Conservation (phyloP, 1,284 basidiomycete species). For the Moniliophthora roreri region DNA sequence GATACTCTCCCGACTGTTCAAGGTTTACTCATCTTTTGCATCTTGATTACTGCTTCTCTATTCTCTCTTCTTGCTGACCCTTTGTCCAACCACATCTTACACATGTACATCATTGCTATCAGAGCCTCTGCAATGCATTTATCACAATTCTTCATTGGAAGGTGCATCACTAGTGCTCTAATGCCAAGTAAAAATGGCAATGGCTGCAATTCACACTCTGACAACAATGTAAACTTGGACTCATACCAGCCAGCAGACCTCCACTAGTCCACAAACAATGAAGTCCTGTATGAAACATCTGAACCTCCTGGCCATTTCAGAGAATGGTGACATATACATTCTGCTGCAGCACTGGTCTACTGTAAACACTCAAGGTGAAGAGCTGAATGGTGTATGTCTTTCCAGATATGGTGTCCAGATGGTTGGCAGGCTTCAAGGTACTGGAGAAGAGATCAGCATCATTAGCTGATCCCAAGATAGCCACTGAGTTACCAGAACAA, state of each 20-base stretch:
- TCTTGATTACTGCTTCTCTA: slow-evolving; percentile 46
- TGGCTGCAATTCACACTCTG: no score
- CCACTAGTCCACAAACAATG: no score
- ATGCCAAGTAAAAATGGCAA: no score
- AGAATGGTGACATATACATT: slow-evolving; percentile 23
- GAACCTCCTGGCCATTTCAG: not conserved
- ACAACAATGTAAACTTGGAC: no score
- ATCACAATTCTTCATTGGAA: slow-evolving; percentile 39
- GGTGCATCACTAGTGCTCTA: slow-evolving; percentile 50
- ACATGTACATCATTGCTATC: slow-evolving; percentile 44
- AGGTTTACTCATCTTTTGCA: slow-evolving; percentile 27
- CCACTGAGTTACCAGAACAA: slow-evolving; percentile 26
- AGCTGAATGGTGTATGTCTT: slow-evolving; percentile 25
- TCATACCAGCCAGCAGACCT: no score
- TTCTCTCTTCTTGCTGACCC: slow-evolving; percentile 44
- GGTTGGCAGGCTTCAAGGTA: slow-evolving; percentile 21
- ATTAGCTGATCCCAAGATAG: slow-evolving; percentile 25
- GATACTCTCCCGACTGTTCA: slow-evolving; percentile 21
- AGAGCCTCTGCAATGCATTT: slow-evolving; percentile 17
- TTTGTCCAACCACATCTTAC: slow-evolving; percentile 46
- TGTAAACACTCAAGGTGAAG: slow-evolving; percentile 27
- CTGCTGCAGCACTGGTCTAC: slow-evolving; percentile 20
- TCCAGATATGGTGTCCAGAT: slow-evolving; percentile 24
- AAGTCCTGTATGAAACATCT: not conserved
- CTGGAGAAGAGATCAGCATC: slow-evolving; percentile 25